Evolutionary conservation across 805 yeast species (phyloP).

Genomic region (Suhomyces prunicola): DNA sequence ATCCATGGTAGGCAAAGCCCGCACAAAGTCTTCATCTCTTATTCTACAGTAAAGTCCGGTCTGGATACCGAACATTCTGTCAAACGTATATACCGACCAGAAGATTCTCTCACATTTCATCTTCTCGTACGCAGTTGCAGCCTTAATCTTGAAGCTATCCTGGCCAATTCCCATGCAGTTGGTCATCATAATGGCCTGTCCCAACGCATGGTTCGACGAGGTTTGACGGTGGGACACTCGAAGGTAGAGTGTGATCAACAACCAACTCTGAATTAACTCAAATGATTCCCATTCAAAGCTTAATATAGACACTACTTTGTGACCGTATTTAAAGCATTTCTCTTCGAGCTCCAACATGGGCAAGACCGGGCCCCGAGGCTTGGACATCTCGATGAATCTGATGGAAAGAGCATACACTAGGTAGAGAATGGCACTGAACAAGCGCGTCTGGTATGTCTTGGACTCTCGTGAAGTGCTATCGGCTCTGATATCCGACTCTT

Average conservation of each 20-base stretch:
- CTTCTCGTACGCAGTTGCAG: constrained; percentile 37
- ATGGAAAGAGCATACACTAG: constrained; percentile 49
- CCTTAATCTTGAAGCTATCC: constrained; percentile 13
- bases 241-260: constrained; percentile 34
- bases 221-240: constrained; percentile 39
- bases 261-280: constrained; percentile 43
- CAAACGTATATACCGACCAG: constrained; percentile 55
- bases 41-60: constrained; percentile 44
- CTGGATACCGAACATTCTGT: constrained; percentile 51
- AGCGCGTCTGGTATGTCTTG: constrained; percentile 35
- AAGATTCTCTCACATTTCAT: constrained; percentile 50
- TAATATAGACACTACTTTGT: constrained; percentile 29
- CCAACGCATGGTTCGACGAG: constrained; percentile 30
- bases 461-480: constrained; percentile 16
- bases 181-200: constrained; percentile 35
- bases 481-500: constrained; percentile 7
- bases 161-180: constrained; percentile 36
- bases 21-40: constrained; percentile 34
- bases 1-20: constrained; percentile 30
- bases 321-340: constrained; percentile 30
- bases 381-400: constrained; percentile 46
- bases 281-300: constrained; percentile 43
- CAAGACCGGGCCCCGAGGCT: constrained; percentile 27
- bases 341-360: constrained; percentile 30
- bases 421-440: constrained; percentile 51